Base-by-base conservation (phyloP, 192 early-diverging fungal species). In the Coemansia sp. region DNA sequence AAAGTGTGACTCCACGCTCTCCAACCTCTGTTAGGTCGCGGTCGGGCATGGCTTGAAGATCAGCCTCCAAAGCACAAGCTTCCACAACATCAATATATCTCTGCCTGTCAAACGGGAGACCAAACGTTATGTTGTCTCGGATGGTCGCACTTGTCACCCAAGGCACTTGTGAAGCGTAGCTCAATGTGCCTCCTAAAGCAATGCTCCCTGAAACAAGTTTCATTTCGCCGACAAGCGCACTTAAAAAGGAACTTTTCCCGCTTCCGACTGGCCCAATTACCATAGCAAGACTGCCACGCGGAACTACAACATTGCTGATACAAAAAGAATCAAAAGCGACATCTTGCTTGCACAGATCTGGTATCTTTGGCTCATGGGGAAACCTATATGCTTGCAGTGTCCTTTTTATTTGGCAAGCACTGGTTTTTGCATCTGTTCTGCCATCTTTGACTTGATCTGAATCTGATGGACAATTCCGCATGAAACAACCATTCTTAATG, bases 51-150 rank as follows among this genome's bases (percentile, higher is more conserved):
- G 75, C 62, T 0, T 85, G 80, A 6, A 97, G 66, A 67, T 97
- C 94, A 8, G 83, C 77, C 26, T 87, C 83, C 16, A 97, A 73
- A 0, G 87, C 87, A 67, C 92, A 93, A 36, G 88, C 86, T 61
- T 85, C 78, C 0, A 97, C 52, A 6, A 89, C 90, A 4, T 82
- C 74, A 4, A 83, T 65, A 56, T 96, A 97, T 41, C 79, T 73
- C 16, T 76, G 77, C 41, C 72, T 67, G 41, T 93, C 83, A 65
- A 80, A 91, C 0, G 84, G 80, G 12, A 80, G 73, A 0, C 90
- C 84, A 87, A 94, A 93, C 22, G 87, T 62, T 69, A 95, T 90
- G 65, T 95, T 89, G 47, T 90, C 85, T 41, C 86, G 87, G 52
- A 88, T 80, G n/a, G 85, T 86, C 12, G 68, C 87, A 59, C 84